Percentiles rank a stretch among this genome's conserved stretches.
These are phyloP conservation scores for Amaranthus palmeri DNA, from an alignment of 148 eudicot genomes.

Conservation along the genomic window DNA sequence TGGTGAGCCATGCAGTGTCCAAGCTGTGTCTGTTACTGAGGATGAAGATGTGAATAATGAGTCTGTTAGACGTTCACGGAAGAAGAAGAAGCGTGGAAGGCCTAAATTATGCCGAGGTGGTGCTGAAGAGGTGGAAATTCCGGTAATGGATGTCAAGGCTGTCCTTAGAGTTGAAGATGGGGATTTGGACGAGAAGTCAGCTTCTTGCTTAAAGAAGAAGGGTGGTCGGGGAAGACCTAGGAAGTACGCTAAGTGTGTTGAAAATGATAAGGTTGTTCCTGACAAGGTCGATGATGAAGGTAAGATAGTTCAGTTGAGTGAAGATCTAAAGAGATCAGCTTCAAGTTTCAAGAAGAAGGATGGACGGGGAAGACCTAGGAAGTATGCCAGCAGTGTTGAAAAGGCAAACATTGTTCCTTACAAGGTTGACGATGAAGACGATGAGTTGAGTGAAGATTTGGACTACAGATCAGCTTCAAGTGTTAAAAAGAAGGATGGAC, in stretches of 20 bases:
- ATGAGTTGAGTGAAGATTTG: conserved; percentile 12
- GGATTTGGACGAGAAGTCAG: conserved; percentile 13
- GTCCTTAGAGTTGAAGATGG: conserved; percentile 12
- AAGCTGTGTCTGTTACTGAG: background rate
- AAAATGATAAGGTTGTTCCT: conserved; percentile 8
- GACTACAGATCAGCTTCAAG: background rate
- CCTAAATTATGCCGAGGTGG: conserved; percentile 20
- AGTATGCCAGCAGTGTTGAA: background rate
- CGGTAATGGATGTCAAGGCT: conserved; percentile 6
- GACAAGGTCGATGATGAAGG: conserved; percentile 13
- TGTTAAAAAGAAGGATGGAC: conserved; percentile 5
- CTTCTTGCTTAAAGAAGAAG: conserved; percentile 10
- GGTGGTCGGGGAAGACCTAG: conserved; percentile 24
- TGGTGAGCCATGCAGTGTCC: conserved; percentile 10
- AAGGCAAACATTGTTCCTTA: background rate
- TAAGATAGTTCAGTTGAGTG: background rate
- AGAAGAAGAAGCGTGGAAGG: conserved; percentile 24
- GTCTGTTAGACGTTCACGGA: background rate
- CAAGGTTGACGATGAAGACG: conserved; percentile 4
- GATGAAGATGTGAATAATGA: background rate
- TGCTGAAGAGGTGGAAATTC: conserved; percentile 4
- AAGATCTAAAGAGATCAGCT: conserved; percentile 16
- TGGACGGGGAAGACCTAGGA: too few relatives aligned
- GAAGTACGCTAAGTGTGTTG: conserved; percentile 3
- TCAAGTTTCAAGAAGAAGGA: too few relatives aligned